Evolutionary conservation across 805 yeast species (phyloP).

Genomic region (Suhomyces kilbournensis): DNA sequence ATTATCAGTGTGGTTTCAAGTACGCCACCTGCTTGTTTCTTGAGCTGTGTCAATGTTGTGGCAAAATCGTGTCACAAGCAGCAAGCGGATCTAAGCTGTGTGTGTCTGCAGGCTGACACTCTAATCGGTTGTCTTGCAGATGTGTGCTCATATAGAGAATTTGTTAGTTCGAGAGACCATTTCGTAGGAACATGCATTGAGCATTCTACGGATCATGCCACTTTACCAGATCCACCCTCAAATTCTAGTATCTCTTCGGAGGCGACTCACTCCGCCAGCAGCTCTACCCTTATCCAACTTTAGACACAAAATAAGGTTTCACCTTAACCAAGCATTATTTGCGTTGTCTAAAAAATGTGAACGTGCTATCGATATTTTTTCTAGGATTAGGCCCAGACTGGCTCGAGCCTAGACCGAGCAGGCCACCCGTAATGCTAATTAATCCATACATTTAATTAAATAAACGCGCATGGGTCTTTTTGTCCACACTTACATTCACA

Average conservation of each 20-base stretch:
- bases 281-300: background rate
- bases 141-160: constrained; percentile 43
- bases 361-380: background rate
- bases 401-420: background rate
- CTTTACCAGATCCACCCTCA: background rate
- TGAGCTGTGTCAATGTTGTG: constrained; percentile 40
- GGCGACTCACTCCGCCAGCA: background rate
- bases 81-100: constrained; percentile 37
- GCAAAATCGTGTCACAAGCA: constrained; percentile 30
- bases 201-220: constrained; percentile 15
- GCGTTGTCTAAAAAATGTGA: no score
- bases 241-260: background rate
- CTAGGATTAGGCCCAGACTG: background rate
- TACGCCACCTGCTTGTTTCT: constrained; percentile 52
- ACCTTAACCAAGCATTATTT: no score
- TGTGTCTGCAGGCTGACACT: constrained; percentile 37
- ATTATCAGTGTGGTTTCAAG: constrained; percentile 14
- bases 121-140: constrained; percentile 45
- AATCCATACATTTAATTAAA: background rate
- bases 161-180: constrained; percentile 47
- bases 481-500: constrained; percentile 18
- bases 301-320: background rate
- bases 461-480: constrained; percentile 12
- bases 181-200: constrained; percentile 48
- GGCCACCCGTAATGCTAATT: background rate